A percentile compares a stretch with the other conserved stretches of the same genome.
phyloP scores from a whole-genome alignment of 2,329 filamentous ascomycete genomes.

The Colletotrichum sublineola region DNA sequence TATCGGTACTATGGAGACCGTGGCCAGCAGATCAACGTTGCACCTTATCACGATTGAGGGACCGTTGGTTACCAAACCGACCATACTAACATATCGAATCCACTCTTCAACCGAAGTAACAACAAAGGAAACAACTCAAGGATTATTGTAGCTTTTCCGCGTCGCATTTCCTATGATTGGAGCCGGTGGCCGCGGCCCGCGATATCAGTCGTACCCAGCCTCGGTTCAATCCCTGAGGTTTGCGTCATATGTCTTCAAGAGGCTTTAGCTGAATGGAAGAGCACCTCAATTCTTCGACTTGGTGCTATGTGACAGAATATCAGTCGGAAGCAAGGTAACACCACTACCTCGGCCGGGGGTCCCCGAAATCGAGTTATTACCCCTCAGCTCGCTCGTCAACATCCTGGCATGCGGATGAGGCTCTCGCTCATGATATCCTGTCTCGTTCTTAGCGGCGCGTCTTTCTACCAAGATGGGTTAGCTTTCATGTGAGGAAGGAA shows the following conservation, averaged over 20 bases:
- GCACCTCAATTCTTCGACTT: not conserved
- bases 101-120: not conserved
- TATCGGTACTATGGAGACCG: not conserved
- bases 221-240: not conserved
- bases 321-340: not conserved
- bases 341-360: not conserved
- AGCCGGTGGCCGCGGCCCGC: constrained; percentile 27
- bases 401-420: not conserved
- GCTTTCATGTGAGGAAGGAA: not conserved
- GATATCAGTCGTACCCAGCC: constrained; percentile 13
- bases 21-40: not conserved
- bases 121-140: no score
- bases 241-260: not conserved
- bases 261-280: not conserved
- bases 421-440: not conserved
- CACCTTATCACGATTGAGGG: not conserved
- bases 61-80: not conserved
- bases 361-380: not conserved
- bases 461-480: not conserved
- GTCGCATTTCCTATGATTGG: not conserved
- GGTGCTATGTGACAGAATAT: not conserved
- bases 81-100: not conserved
- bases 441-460: not conserved
- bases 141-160: not conserved
- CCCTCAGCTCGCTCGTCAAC: not conserved